Evolutionary conservation across 139 green algal genomes (phyloP).

Genomic region (Parachlorella kessleri): DNA sequence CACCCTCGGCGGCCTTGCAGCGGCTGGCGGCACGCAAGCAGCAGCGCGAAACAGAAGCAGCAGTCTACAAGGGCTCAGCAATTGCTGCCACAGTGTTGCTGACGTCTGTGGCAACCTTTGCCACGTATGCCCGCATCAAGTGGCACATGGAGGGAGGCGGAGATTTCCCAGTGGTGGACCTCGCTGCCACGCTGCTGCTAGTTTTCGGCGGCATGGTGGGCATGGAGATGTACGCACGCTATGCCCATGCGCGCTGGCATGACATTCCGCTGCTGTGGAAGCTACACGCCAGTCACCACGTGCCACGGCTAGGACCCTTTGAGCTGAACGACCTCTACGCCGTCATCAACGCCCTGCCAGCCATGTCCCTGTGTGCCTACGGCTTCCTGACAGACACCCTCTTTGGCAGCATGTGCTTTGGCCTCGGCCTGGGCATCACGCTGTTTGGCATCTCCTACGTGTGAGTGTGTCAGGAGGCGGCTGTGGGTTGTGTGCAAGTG

Average conservation of each 20-base stretch:
- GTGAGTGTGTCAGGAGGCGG: no score
- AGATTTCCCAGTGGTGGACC: slow-evolving; percentile 69
- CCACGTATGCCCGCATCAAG: slow-evolving; percentile 78
- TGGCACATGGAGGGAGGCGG: slow-evolving; percentile 60
- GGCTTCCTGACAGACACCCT: slow-evolving; percentile 88
- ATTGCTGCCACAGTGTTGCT: slow-evolving; percentile 70
- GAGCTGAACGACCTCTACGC: slow-evolving; percentile 98
- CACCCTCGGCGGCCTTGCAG: no score
- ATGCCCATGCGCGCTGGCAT: slow-evolving; percentile 72
- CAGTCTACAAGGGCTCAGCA: slow-evolving; percentile 71
- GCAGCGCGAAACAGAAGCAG: slow-evolving; percentile 50
- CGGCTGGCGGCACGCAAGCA: not conserved
- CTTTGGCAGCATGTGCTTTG: slow-evolving; percentile 82
- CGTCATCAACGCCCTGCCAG: slow-evolving; percentile 89
- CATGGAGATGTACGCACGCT: slow-evolving; percentile 15
- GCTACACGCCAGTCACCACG: slow-evolving; percentile 94
- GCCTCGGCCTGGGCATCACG: slow-evolving; percentile 95
- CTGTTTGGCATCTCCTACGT: slow-evolving; percentile 98
- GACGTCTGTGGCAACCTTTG: slow-evolving; percentile 58
- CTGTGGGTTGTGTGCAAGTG: no score
- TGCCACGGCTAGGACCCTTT: slow-evolving; percentile 86
- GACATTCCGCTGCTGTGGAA: slow-evolving; percentile 79
- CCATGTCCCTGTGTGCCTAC: slow-evolving; percentile 88
- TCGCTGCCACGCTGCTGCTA: slow-evolving; percentile 73
- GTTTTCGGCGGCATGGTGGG: slow-evolving; percentile 67